These are phyloP conservation scores for Rutstroemia sp. DNA, from an alignment of 2,329 filamentous ascomycete species.

Conservation along the genomic window DNA sequence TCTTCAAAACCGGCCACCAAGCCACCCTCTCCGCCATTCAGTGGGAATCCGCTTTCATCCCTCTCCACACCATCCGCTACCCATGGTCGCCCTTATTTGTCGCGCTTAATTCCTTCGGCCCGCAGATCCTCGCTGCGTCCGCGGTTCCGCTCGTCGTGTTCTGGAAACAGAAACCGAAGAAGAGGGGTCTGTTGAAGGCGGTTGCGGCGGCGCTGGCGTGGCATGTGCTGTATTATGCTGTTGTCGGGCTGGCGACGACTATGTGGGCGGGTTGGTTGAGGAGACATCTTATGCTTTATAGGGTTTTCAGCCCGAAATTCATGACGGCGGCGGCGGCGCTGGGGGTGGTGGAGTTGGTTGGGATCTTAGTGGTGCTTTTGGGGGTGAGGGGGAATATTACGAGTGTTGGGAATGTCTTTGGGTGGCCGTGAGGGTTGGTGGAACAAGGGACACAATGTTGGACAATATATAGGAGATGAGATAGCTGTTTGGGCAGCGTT, in stretches of 20 bases:
- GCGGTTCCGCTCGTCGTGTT: slow-evolving; percentile 75
- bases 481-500: not conserved
- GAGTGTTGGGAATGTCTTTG: slow-evolving; percentile 83
- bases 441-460: not conserved
- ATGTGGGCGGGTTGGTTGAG: slow-evolving; percentile 83
- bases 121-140: slow-evolving; percentile 75
- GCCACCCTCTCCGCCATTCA: slow-evolving; percentile 82
- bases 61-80: slow-evolving; percentile 73
- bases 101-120: slow-evolving; percentile 78
- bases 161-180: slow-evolving; percentile 82
- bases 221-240: slow-evolving; percentile 75
- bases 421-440: slow-evolving; percentile 38
- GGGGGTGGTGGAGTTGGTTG: slow-evolving; percentile 69
- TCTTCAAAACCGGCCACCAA: slow-evolving; percentile 97
- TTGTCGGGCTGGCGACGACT: slow-evolving; percentile 77
- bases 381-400: slow-evolving; percentile 70
- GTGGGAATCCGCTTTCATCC: slow-evolving; percentile 93
- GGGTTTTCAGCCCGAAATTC: slow-evolving; percentile 87
- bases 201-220: slow-evolving; percentile 64
- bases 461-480: not conserved
- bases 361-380: slow-evolving; percentile 61
- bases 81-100: slow-evolving; percentile 84
- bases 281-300: slow-evolving; percentile 91
- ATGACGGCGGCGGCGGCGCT: slow-evolving; percentile 71
- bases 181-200: slow-evolving; percentile 40